Evolutionary conservation across 2,329 filamentous ascomycete species (phyloP), one percentile per base, ranked within the genome.

Genomic region (Elsinoe necatrix): DNA sequence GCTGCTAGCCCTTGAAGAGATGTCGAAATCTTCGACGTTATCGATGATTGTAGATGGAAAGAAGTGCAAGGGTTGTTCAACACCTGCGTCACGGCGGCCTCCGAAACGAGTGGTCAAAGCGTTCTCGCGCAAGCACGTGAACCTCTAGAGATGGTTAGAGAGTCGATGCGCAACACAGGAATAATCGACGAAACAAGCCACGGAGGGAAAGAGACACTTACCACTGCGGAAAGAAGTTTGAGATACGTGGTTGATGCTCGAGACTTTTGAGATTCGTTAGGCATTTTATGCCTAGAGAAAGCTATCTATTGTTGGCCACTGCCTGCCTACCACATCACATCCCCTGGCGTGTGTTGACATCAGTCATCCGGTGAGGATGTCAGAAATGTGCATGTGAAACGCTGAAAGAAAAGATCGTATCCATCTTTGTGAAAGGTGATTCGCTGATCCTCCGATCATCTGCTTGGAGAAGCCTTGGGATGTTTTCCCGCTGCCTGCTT

Each of bases 341-440:
- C 48, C 48, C 34, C 29, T 52, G 48, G 48, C 48, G 48, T 52
- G 34, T 37, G 20, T 29, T 52, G 18, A 21, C 34, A 9, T 37
- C 48, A 34, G 34, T 52, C 48, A 39, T 35, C 31, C 29, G 48
- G 20, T 52, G 11, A 16, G 21, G 20, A 39, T 34, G 48, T 4
- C 21, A 20, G 48, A 39, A 35, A 18, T 11, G 48, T 52, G 48
- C 48, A 52, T 52, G 48, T 52, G 45, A 52, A 48, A 39, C 48
- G 48, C 48, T 52, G 48, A 52, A 35, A 52, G 48, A 52, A 52
- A 52, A 52, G 29, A 52, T 52, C 48, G 34, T 52, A 23, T 35
- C 48, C 16, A 31, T 37, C 45, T 35, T 52, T 29, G 29, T 52
- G 31, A 25, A 39, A 37, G 20, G 48, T 52, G 48, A 52, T 52